These are phyloP conservation scores for Theobroma grandiflorum DNA, from an alignment of 441 rosid genomes.

Conservation along the genomic window DNA sequence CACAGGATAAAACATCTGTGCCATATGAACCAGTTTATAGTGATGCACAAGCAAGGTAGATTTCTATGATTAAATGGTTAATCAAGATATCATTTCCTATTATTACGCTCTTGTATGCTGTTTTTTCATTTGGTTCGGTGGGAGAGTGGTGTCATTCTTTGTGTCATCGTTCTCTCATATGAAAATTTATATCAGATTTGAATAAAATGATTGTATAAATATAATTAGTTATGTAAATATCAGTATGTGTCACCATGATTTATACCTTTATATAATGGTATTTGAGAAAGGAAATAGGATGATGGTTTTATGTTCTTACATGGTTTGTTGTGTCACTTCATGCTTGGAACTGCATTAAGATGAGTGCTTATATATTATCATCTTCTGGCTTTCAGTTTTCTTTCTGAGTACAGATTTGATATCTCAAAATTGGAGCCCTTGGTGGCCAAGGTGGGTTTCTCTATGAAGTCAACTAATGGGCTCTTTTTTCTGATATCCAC, in stretches of 20 bases:
- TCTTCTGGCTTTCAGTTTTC: constrained; percentile 59
- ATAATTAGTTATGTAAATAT: not conserved
- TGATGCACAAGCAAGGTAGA: constrained; percentile 85
- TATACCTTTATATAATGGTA: not conserved
- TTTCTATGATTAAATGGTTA: constrained; percentile 17
- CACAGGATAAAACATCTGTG: constrained; percentile 82
- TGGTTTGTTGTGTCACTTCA: constrained; percentile 23
- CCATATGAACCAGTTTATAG: constrained; percentile 92
- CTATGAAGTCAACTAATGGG: not conserved
- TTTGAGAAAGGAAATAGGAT: not conserved
- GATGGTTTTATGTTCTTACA: constrained; percentile 12
- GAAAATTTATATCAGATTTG: not conserved
- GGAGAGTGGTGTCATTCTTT: not conserved
- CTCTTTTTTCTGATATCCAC: not conserved
- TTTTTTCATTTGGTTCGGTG: not conserved
- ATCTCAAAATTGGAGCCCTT: constrained; percentile 90
- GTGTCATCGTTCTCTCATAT: not conserved
- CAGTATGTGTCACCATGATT: not conserved
- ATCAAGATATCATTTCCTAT: not conserved
- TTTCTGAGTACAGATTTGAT: constrained; percentile 84
- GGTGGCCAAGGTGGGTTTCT: constrained; percentile 86
- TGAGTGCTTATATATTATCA: not conserved
- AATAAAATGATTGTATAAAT: not conserved
- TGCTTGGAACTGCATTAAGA: not conserved
- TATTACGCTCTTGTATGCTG: not conserved